Conservation (phyloP, 2,329 filamentous ascomycete genomes). For the Trichoderma aggressivum region DNA sequence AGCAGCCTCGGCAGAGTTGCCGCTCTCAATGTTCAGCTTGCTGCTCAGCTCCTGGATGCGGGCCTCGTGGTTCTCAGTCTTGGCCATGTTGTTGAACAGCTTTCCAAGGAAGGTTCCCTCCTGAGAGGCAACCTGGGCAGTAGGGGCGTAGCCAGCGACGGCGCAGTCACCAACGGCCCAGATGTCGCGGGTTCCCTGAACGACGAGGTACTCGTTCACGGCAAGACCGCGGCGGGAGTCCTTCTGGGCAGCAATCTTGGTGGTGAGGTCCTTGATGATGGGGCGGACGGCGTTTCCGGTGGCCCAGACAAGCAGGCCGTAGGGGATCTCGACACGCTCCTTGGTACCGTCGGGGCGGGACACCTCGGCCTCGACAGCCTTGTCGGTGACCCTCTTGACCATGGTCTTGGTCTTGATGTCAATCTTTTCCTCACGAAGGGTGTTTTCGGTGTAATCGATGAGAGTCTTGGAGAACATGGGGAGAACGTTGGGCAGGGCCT, state of each 20-base stretch:
- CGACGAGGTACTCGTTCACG: constrained; percentile 98
- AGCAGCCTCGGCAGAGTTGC: constrained; percentile 64
- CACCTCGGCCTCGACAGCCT: constrained; percentile 85
- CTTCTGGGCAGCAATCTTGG: constrained; percentile 88
- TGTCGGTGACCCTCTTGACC: constrained; percentile 95
- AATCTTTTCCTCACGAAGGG: constrained; percentile 98
- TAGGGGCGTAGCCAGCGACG: constrained; percentile 94
- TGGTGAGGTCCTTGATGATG: constrained; percentile 87
- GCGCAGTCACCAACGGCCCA: constrained; percentile 98
- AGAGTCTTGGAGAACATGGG: constrained; percentile 99
- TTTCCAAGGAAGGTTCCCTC: constrained; percentile 93
- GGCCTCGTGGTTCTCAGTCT: constrained; percentile 77
- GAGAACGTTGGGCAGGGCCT: constrained; percentile 92
- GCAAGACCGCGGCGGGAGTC: constrained; percentile 90
- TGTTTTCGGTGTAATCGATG: constrained; percentile 99
- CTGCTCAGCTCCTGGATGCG: constrained; percentile 69
- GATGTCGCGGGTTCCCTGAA: constrained; percentile 94
- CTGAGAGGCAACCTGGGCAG: constrained; percentile 92
- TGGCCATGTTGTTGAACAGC: constrained; percentile 98
- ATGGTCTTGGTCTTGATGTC: constrained; percentile 97
- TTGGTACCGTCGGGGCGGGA: constrained; percentile 81
- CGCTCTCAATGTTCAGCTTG: constrained; percentile 57
- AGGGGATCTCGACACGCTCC: constrained; percentile 76
- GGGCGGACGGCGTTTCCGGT: constrained; percentile 93
- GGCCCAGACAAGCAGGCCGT: constrained; percentile 95